Percentiles rank a stretch among this genome's conserved stretches.
Evolutionary conservation across 1,284 basidiomycete species (phyloP).

Genomic region (Gomphus bonarii): DNA sequence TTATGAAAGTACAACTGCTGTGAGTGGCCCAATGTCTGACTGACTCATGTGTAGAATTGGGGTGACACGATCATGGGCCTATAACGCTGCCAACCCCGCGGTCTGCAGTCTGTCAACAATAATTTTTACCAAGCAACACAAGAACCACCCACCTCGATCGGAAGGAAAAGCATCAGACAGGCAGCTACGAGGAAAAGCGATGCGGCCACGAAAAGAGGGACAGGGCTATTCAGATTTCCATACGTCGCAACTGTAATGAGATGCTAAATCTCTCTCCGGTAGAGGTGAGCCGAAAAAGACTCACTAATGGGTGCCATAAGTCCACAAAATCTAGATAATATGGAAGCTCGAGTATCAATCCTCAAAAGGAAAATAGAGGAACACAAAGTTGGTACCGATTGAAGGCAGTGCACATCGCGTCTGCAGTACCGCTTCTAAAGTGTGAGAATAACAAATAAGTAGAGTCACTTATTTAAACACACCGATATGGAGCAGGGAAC

Average conservation of each 20-base stretch:
- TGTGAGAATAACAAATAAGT: background rate
- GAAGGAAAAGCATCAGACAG: conserved; percentile 37
- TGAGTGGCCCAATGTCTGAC: too few species aligned
- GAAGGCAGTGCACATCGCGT: conserved; percentile 43
- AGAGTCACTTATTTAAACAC: background rate
- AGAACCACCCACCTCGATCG: conserved; percentile 39
- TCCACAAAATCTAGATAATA: conserved; percentile 29
- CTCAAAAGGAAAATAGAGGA: background rate
- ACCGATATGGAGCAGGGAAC: conserved; percentile 50
- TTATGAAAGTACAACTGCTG: too few species aligned
- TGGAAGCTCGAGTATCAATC: background rate
- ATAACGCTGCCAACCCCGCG: conserved; percentile 14
- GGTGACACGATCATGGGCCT: too few species aligned
- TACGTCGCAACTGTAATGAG: conserved; percentile 10
- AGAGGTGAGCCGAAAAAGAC: conserved; percentile 17
- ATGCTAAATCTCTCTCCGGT: background rate
- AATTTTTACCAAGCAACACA: background rate
- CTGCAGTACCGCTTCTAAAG: conserved; percentile 38
- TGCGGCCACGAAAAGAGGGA: conserved; percentile 49
- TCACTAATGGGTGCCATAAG: conserved; percentile 41
- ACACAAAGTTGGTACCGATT: conserved; percentile 26
- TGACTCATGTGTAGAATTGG: too few species aligned
- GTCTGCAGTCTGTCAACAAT: conserved; percentile 9
- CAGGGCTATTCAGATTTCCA: conserved; percentile 19
- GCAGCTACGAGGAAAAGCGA: conserved; percentile 40